Base-by-base conservation (phyloP, 2,329 filamentous ascomycete genomes). In the Furcasterigmium sp. region DNA sequence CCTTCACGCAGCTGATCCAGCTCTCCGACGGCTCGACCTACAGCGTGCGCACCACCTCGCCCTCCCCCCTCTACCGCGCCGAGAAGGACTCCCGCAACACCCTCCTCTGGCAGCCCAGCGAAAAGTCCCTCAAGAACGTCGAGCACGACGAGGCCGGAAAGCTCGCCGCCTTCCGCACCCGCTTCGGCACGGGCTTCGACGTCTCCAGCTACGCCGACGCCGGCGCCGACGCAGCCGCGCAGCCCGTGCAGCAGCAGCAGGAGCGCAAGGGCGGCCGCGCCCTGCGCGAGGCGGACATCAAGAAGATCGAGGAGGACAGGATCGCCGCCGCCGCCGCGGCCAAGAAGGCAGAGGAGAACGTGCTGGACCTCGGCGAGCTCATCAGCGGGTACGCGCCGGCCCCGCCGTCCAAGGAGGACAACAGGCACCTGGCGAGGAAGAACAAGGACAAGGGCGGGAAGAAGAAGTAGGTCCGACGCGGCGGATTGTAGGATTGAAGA, bases 111-210 rank as follows among this genome's bases (percentile, higher is more conserved):
- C 93, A 97, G 64, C 93, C 93, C 0, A 83, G 75, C 46, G 84
- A 86, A 53, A 82, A 82, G 66, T 85, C 85, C 49, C 73, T 98
- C 56, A 72, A 84, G 61, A 95, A 93, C 63, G 77, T 96, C 45
- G 93, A 98, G 69, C 82, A 94, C 50, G 93, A 98, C 64, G 93
- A 97, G 75, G 91, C 93, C 3, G 93, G 93, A 15, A 81, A 86
- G 59, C 69, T 98, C 57, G 86, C 84, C 41, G 86, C 87, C 43
- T 98, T 98, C 72, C 78, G 93, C 56, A 78, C 77, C 48, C 78
- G 86, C 45, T 98, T 91, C 70, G 93, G 93, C 20, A 74, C 85
- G 46, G 82, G 81, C 10, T 98, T 87, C 75, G 93, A 98, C 68
- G 72, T 79, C 19, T 68, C 61, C 9, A 66, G 60, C 45, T 36